Evolutionary conservation across 169 alveolate genomes (phyloP), one percentile per base, ranked within the genome.

Genomic region (Plasmodium berghei): DNA sequence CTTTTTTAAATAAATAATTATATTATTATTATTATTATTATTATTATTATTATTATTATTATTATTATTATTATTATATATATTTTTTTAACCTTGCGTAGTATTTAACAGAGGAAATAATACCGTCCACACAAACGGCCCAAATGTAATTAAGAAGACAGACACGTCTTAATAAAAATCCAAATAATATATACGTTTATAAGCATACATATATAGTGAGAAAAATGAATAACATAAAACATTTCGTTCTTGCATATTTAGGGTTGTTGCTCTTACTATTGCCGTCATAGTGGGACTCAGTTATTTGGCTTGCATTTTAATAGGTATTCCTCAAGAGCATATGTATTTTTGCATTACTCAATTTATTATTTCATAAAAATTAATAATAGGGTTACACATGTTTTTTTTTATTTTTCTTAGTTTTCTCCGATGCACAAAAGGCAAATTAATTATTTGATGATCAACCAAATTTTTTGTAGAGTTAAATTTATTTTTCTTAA

Each of bases 251-350:
- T 46, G 20, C 61, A 42, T 80, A 9, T 54, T 14, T 62, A 80
- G 90, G 85, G 90, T 80, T 67, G 90, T 80, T 34, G 90, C 90
- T 14, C 72, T 80, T n/a, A 80, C 77, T 18, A 80, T 80, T 67
- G 90, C 72, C 5, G 45, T 80, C 16, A 73, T 80, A 24, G 90
- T 80, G 10, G 90, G 85, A 20, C 34, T 80, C 1, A 62, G 73
- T 28, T 80, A 80, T 54, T 54, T 80, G 18, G 83, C 90, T n/a
- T 80, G 77, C 34, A 67, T 80, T 48, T 71, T 80, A 64, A 80
- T 80, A 80, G 90, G 90, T 80, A 4, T 42, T 72, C 22, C 26
- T 40, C 24, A 64, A 58, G 40, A 63, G 66, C 24, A 20, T 45
- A 75, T 28, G 12, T 8, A 66, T 12, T 26, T 42, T 34, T 24